Base-by-base conservation (phyloP, 2,329 filamentous ascomycete genomes). In the Venturia carpophila region DNA sequence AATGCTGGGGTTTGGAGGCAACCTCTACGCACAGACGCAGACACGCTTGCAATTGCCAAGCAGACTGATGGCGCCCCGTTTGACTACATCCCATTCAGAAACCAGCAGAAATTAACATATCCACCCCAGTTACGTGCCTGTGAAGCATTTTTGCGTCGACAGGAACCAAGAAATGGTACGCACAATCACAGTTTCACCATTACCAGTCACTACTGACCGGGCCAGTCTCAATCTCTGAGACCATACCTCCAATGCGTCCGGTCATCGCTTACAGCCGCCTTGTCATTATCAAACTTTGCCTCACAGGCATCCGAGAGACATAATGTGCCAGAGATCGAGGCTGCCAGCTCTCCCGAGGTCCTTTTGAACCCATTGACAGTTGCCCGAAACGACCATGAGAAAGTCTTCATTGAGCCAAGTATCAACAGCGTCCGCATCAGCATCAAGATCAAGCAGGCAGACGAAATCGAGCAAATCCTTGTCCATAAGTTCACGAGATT, bases 401-500 rank as follows among this genome's bases (percentile, higher is more conserved):
- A 90, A 71, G 93, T 99, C 70, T 82, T 96, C 67, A 96, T 97
- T 75, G 93, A 97, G 80, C 92, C 94, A 64, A 94, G 90, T 76
- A 89, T 97, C 80, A 99, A 99, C 84, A 95, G 90, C 70, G 90
- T 99, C 70, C 89, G 94, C 71, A 90, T 99, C 73, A 96, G 91
- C 84, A 96, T 99, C 80, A 91, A 93, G 82, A 97, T 99, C 78
- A 99, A 99, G 81, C 94, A 99, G 82, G 94, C 94, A 68, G 94
- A 99, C 77, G 94, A 99, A 80, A 99, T 97, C 73, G 94, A 99
- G 78, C 86, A 95, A 75, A 97, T 99, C 69, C 81, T 99, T 68
- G 94, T 99, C 69, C 94, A 97, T 81, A 99, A 99, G 79, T 97
- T 99, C 74, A 96, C 92, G 49, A 85, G 94, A 65, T 99, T 99